Base-by-base conservation (phyloP, 2,329 filamentous ascomycete species). In the Colletotrichum cuscutae region DNA sequence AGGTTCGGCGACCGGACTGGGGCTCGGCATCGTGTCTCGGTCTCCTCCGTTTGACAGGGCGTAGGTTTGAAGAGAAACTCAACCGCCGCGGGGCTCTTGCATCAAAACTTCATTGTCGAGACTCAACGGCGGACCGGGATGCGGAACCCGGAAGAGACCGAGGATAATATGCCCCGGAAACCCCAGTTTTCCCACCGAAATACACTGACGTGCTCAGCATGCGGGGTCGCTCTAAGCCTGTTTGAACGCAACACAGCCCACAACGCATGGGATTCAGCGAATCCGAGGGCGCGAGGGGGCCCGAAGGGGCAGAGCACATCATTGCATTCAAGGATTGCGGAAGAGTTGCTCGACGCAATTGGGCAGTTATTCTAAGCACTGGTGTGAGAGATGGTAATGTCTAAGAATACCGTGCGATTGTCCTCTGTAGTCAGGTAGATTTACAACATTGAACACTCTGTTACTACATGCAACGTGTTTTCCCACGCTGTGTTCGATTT, bases 111-210 rank as follows among this genome's bases (percentile, higher is more conserved):
- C 12, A 6, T 37, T 22, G 42, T 22, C 19, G 24, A 56, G 30
- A 42, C 35, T 26, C 35, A 32, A 57, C 32, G 52, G 64, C 26
- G 28, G 52, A n/a, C 19, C 37, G 58, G 49, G 49, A 67, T 46
- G 65, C 58, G 59, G 62, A 67, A 56, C 63, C 63, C 63, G 56
- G 68, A 67, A 71, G 24, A 57, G 68, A 67, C 32, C 46, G 62
- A 71, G 63, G 32, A 57, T 67, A 56, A 56, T 19, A 61, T 67
- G 56, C 42, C 13, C 63, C 46, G 68, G 62, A 54, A 60, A 54
- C 68, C 62, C 60, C 66, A 64, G 37, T 65, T 65, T 57, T 59
- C 56, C 60, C 67, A 70, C 67, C 54, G 61, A 37, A 64, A 12
- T 26, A 52, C 56, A 58, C 35, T 69, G 66, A 69, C 66, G 66